A percentile compares a stretch with the other conserved stretches of the same genome.
Conservation (phyloP, 805 yeast species). For the Cephaloascus fragrans region DNA sequence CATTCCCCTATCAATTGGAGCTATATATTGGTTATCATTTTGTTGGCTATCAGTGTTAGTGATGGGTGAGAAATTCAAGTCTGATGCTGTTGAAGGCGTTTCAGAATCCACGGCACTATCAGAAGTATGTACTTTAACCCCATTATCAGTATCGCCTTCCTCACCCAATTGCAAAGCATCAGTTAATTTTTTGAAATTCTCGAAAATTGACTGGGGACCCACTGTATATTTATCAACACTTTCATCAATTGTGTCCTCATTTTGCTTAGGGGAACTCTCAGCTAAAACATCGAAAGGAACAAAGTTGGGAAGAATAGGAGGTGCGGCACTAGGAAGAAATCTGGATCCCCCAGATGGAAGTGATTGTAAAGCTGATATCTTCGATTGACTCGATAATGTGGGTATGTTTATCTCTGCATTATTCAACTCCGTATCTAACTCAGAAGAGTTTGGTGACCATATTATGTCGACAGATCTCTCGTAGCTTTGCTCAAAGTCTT, state of each 20-base stretch:
- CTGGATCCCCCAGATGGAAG: background rate
- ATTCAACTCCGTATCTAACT: background rate
- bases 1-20: background rate
- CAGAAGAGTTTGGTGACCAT: background rate
- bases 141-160: slow-evolving; percentile 1
- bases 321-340: background rate
- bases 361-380: background rate
- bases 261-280: background rate
- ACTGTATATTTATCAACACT: background rate
- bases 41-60: slow-evolving; percentile 4
- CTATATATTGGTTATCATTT: slow-evolving; percentile 1
- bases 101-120: background rate
- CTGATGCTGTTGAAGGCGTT: slow-evolving; percentile 4
- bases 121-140: slow-evolving; percentile 6
- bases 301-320: background rate
- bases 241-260: background rate
- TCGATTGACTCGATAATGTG: background rate
- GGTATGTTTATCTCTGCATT: background rate
- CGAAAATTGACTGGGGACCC: background rate
- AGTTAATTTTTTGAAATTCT: no score
- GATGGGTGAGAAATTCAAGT: no score
- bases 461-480: background rate
- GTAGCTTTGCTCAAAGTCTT: no score
- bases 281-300: background rate
- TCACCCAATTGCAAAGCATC: no score